phyloP scores from a whole-genome alignment of 2,329 filamentous ascomycete species.

The Macroventuria anomochaeta region DNA sequence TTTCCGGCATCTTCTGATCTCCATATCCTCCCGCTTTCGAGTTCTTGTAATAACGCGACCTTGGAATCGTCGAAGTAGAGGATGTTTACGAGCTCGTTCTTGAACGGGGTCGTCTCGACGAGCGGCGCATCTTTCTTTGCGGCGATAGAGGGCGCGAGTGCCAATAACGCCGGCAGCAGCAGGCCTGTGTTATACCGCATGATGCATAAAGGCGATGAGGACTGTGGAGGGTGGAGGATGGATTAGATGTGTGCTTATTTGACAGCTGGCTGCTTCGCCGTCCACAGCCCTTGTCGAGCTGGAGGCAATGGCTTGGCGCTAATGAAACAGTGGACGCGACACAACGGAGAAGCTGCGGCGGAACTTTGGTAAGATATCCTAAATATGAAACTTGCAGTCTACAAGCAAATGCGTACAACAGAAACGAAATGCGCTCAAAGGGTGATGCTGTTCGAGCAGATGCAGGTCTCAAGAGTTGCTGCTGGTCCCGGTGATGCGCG shows the following conservation, averaged over 20 bases:
- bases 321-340: constrained; percentile 41
- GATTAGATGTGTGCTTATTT: constrained; percentile 27
- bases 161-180: constrained; percentile 60
- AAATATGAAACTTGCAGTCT: neutral
- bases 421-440: neutral
- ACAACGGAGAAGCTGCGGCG: constrained; percentile 23
- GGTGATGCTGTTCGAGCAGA: constrained; percentile 1
- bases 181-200: constrained; percentile 50
- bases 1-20: constrained; percentile 82
- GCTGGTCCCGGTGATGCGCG: constrained; percentile 11
- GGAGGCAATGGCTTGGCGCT: constrained; percentile 41
- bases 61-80: constrained; percentile 94
- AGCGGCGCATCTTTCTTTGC: constrained; percentile 66
- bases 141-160: constrained; percentile 41
- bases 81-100: constrained; percentile 70
- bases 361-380: constrained; percentile 24
- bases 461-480: neutral
- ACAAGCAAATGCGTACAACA: neutral
- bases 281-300: constrained; percentile 41
- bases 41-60: constrained; percentile 76
- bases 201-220: constrained; percentile 43
- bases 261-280: constrained; percentile 46
- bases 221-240: constrained; percentile 24
- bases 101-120: constrained; percentile 70
- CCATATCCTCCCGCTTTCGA: constrained; percentile 68